Conservation (phyloP, 108 stramenopile genomes). For the Nitzschia sp. region DNA sequence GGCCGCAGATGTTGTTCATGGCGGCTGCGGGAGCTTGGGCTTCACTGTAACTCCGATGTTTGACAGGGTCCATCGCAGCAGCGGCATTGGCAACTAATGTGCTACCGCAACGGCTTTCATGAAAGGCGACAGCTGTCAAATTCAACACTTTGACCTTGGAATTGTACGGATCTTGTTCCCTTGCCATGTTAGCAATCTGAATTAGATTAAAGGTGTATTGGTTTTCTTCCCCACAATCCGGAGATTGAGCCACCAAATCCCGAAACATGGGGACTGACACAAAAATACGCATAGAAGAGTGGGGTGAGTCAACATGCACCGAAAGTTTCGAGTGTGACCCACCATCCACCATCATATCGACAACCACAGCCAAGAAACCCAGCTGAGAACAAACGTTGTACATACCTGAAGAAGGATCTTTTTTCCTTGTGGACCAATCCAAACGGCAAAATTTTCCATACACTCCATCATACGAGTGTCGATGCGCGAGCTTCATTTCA, state of each 20-base stretch:
- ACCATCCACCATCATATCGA: too few species aligned
- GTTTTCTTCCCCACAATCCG: conserved; percentile 29
- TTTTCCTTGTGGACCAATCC: conserved; percentile 62
- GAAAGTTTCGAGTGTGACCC: too few species aligned
- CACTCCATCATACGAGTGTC: conserved; percentile 43
- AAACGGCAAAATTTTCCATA: conserved; percentile 62
- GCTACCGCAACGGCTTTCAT: conserved; percentile 91
- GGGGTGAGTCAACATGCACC: too few species aligned
- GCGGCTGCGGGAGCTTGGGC: conserved; percentile 71
- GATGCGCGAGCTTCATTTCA: conserved; percentile 11
- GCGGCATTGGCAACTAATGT: conserved; percentile 95
- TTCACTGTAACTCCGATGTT: conserved; percentile 85
- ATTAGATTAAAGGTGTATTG: conserved; percentile 51
- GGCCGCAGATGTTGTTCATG: conserved; percentile 56
- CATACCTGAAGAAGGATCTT: conserved; percentile 58
- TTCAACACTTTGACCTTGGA: conserved; percentile 35
- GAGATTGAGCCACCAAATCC: conserved; percentile 49
- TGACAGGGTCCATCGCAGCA: conserved; percentile 66
- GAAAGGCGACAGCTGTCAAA: conserved; percentile 86
- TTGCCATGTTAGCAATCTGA: conserved; percentile 52
- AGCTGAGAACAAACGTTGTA: neutral
- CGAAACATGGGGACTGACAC: conserved; percentile 73
- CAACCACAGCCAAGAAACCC: neutral
- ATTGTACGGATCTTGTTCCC: conserved; percentile 37
- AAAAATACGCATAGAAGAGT: neutral